Base-by-base conservation (phyloP, 140 eudicot species). In the Anethum foeniculum region DNA sequence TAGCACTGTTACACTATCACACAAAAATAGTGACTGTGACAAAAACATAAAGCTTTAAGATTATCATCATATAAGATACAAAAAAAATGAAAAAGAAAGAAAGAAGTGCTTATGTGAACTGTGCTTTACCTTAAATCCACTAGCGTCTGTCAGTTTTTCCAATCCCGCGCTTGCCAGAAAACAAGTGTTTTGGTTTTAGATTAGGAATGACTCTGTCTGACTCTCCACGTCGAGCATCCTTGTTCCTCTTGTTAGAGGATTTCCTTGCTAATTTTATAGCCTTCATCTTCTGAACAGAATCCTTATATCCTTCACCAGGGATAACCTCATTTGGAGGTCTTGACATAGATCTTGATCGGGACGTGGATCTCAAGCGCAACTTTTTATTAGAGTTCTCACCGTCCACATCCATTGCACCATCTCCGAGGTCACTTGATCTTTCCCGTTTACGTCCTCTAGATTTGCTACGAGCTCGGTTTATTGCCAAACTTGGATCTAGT, bases 361-460 rank as follows among this genome's bases (percentile, higher is more conserved):
- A 90, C 27, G 84, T 77, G 1, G 98, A 94, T 85, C 91, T 86
- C 82, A 79, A 62, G 16, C 89, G 81, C 88, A 86, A 76, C 86
- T 90, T 94, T 91, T 94, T 94, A 76, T 82, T 90, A 15, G 91
- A 83, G 23, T 83, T 80, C 51, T 83, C 90, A 75, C 28, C 86
- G 71, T 94, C 98, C 74, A 92, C 86, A 67, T 94, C 98, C 98
- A 94, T 94, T 7, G 83, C 82, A 54, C 78, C 83, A 15, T 44
- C 81, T 10, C 73, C 86, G 4, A 43, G 64, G 28, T 28, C 34
- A 21, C 81, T 88, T 39, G 98, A 94, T 79, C 98, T 90, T 79
- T 92, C 94, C 84, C 98, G 85, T 89, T 94, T 94, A 16, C 98
- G 90, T 11, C 97, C 98, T 80, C 98, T 89, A 3, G 98, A 92